Percentiles rank a stretch among this genome's conserved stretches.
Conservation (phyloP, 2,329 filamentous ascomycete species). For the Calonectria montana region DNA sequence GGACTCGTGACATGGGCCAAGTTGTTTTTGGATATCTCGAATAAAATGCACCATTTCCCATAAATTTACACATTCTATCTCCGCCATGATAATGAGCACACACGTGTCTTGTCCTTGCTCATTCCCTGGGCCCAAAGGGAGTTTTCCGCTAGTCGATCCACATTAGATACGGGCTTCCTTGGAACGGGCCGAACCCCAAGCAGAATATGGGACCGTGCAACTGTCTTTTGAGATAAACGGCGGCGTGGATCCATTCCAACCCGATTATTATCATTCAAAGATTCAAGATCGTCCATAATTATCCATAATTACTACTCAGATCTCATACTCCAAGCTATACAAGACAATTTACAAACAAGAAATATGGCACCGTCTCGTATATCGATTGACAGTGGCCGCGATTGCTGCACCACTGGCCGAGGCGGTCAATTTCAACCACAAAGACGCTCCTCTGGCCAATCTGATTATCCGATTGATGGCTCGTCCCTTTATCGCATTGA, state of each 20-base stretch:
- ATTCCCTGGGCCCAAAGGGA: not conserved
- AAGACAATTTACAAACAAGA: not conserved
- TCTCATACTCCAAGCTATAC: not conserved
- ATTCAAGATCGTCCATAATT: not conserved
- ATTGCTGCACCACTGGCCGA: not conserved
- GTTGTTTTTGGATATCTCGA: not conserved
- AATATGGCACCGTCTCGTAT: conserved; percentile 1
- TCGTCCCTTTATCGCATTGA: conserved; percentile 2
- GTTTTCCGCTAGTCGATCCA: not conserved
- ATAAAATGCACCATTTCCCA: not conserved
- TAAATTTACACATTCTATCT: not conserved
- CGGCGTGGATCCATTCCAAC: not conserved
- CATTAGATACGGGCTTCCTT: not conserved
- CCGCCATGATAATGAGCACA: not conserved
- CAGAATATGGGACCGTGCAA: not conserved
- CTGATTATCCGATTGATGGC: not conserved
- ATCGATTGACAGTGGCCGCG: not conserved
- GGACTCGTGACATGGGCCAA: not conserved
- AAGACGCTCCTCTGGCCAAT: not conserved
- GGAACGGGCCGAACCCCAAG: not conserved
- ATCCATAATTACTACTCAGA: not conserved
- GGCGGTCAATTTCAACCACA: not conserved
- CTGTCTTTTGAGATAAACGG: not conserved
- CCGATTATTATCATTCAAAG: not conserved
- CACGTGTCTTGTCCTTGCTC: not conserved